A percentile compares a stretch with the other conserved stretches of the same genome.
These are phyloP conservation scores for Nannochloris sp. DNA, from an alignment of 139 green algal genomes.

Conservation along the genomic window DNA sequence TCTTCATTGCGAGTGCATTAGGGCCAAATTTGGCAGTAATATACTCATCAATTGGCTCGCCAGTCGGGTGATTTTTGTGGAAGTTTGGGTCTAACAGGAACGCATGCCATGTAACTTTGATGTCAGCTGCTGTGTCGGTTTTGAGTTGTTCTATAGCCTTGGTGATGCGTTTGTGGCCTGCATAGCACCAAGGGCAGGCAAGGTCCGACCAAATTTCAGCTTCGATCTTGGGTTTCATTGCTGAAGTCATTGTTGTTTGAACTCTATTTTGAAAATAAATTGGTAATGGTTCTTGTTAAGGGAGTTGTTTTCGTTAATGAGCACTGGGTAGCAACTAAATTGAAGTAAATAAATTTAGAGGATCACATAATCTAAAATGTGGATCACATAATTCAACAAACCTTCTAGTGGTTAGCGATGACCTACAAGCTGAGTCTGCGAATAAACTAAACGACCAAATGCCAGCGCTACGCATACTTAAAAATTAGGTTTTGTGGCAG, in stretches of 20 bases:
- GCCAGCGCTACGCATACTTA: too few relatives aligned
- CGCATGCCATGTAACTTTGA: neutral
- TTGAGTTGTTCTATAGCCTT: neutral
- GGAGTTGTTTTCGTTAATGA: too few relatives aligned
- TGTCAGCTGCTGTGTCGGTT: neutral
- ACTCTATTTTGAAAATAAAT: too few relatives aligned
- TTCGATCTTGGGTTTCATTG: neutral
- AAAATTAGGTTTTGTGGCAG: too few relatives aligned
- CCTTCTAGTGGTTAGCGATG: too few relatives aligned
- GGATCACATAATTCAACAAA: too few relatives aligned
- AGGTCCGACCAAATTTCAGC: slow-evolving; percentile 9
- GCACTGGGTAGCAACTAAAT: too few relatives aligned
- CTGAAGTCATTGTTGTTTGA: neutral
- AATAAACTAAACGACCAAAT: too few relatives aligned
- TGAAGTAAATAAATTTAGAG: too few relatives aligned
- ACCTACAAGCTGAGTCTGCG: too few relatives aligned
- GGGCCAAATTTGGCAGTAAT: neutral
- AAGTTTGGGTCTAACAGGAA: neutral
- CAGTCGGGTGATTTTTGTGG: neutral
- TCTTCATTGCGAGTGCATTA: neutral
- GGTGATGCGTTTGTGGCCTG: slow-evolving; percentile 2
- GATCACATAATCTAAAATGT: too few relatives aligned
- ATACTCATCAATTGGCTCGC: neutral
- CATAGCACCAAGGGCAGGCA: slow-evolving; percentile 20
- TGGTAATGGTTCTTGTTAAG: too few relatives aligned